Evolutionary conservation across 177 flowering plant genomes (phyloP), one percentile per base, ranked within the genome.

Genomic region (Vitis hybrid): DNA sequence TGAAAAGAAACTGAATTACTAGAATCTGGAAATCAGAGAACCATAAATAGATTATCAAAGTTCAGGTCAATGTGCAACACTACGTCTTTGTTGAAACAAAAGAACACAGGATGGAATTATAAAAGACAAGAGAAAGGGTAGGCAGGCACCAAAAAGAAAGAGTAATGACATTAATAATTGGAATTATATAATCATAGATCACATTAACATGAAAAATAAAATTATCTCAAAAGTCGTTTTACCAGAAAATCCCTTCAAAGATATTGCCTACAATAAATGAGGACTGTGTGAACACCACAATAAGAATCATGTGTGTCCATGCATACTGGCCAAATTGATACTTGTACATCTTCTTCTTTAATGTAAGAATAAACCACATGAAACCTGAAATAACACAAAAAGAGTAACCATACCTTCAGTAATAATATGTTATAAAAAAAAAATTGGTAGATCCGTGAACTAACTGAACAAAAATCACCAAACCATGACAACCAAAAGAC

Each of bases 191-290:
- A 33, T 17, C 52, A 22, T 24, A 11, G 2, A 19, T 55, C 1
- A 57, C 50, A n/a, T 22, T 15, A 12, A 20, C 13, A 38, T 24
- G 53, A 10, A 52, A 18, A 33, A 55, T 54, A 28, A 53, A 12
- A 19, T 38, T 49, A 7, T 7, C 20, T 19, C 44, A 33, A 33
- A 63, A 55, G 68, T 55, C 28, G 52, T 44, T 51, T 82, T 87
- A 95, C 99, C 99, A 95, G 86, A 95, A 90, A 73, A 95, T 91
- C 65, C 99, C 99, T 84, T 95, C 99, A 78, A 89, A 95, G n/a
- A 95, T 95, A 74, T 87, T 95, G 80, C 96, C 98, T 2, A 95
- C 98, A 51, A 94, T 89, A 79, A 95, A 95, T 6, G 99, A 75
- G 19, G 99, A 91, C 79, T 93, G 98, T 0, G 91, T 79, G 78